Percentiles rank a stretch among this genome's conserved stretches.
Conservation (phyloP, 2,329 filamentous ascomycete genomes). For the Pyrenophora graminea region DNA sequence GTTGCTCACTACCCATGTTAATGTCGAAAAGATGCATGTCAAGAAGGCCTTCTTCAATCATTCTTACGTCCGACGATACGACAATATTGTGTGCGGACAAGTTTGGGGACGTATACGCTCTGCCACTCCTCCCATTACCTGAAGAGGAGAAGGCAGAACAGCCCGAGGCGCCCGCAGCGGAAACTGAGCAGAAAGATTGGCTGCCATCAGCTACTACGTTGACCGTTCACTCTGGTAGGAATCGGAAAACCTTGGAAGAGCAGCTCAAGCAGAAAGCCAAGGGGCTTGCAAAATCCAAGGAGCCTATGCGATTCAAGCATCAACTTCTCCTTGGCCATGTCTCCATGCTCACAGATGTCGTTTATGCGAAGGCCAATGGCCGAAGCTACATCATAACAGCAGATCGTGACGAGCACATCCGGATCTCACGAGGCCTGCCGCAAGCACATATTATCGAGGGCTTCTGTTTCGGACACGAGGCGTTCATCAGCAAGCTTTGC, state of each 20-base stretch:
- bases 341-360: conserved; percentile 84
- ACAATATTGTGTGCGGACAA: conserved; percentile 88
- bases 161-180: conserved; percentile 20
- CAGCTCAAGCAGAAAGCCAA: conserved; percentile 55
- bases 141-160: conserved; percentile 32
- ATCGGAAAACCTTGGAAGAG: conserved; percentile 60
- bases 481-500: conserved; percentile 80
- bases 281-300: conserved; percentile 52
- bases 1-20: neutral
- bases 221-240: conserved; percentile 67
- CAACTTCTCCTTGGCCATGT: conserved; percentile 88
- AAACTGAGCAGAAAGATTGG: conserved; percentile 45
- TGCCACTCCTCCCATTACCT: conserved; percentile 68
- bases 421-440: conserved; percentile 77
- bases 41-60: conserved; percentile 81
- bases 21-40: conserved; percentile 71
- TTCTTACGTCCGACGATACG: conserved; percentile 68
- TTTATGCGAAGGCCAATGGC: conserved; percentile 56
- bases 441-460: conserved; percentile 87
- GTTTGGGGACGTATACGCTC: conserved; percentile 91
- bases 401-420: conserved; percentile 82
- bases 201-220: conserved; percentile 60
- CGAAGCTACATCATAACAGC: conserved; percentile 67
- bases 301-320: conserved; percentile 67
- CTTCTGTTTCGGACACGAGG: conserved; percentile 85